Base-by-base conservation (phyloP, 805 yeast genomes). In the Lachancea sp. region DNA sequence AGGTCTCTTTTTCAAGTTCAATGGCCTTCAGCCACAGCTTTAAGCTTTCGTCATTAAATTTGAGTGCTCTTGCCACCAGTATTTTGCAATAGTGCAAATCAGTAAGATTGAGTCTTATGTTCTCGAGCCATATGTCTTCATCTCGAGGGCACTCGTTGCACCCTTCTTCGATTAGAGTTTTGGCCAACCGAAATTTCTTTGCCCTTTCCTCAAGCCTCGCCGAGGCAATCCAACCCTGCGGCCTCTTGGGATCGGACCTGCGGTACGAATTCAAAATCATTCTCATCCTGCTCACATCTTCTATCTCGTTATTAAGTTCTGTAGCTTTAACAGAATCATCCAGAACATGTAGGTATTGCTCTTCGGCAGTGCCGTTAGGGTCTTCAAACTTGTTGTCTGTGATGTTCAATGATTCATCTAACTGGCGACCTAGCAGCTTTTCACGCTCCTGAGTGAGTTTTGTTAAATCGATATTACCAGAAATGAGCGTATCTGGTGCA, bases 201-300 rank as follows among this genome's bases (percentile, higher is more conserved):
- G 80, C 81, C 33, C 71, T 72, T 48, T 76, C 82, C 54, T 90
- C 97, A 8, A 87, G 56, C 34, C 86, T 63, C 0, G 96, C 94
- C 35, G 87, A 75, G 0, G 94, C 86, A 17, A 90, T 83, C 95
- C 96, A 90, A 4, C 83, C 84, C 35, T 75, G 74, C 0, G 95
- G 74, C 43, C 78, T 80, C 30, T 64, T 61, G 0, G 97, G 96
- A 50, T 85, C 82, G 0, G 86, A 65, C 47, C 74, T 75, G 25
- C 94, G 69, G 47, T 84, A 71, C 2, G 87, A 79, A n/a, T 74
- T 65, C 34, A 89, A 68, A 7, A 87, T 65, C 2, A 69, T 54
- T 26, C 92, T 64, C 26, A 80, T 76, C 45, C 74, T 77, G 32
- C 67, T 65, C 3, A 79, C 60, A 47, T 84, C 89, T 3, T 78